Conservation (phyloP, 2,329 filamentous ascomycete species). For the Cercospora berteroae region DNA sequence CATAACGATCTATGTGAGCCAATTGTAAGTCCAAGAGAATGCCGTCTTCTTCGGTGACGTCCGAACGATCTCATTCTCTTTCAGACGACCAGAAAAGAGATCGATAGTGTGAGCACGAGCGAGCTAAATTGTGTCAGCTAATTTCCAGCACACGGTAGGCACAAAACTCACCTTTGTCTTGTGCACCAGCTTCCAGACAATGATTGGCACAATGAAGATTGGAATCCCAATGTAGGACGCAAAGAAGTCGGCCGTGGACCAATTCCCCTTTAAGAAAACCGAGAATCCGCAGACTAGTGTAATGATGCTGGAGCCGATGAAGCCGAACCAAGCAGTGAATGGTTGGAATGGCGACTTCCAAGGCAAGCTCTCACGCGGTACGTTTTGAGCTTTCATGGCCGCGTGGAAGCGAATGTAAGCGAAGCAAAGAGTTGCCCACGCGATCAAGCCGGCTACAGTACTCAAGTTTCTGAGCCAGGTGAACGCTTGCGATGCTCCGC, state of each 20-base stretch:
- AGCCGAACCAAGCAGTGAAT: constrained; percentile 24
- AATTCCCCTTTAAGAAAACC: constrained; percentile 32
- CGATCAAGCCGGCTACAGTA: constrained; percentile 28
- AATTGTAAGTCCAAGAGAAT: constrained; percentile 6
- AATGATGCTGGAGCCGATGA: constrained; percentile 26
- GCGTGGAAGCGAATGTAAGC: constrained; percentile 49
- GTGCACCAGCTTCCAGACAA: constrained; percentile 6
- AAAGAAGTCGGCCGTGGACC: constrained; percentile 38
- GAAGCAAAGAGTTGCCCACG: constrained; percentile 37
- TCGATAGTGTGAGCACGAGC: not conserved
- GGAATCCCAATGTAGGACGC: constrained; percentile 46
- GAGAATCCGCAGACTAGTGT: constrained; percentile 33
- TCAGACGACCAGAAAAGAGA: not conserved
- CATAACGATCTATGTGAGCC: not conserved
- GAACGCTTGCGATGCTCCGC: constrained; percentile 27
- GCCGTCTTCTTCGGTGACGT: not conserved
- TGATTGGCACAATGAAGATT: constrained; percentile 33
- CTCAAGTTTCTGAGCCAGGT: constrained; percentile 28
- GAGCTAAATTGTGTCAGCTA: not conserved
- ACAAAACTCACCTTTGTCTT: not conserved
- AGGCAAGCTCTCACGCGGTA: constrained; percentile 38
- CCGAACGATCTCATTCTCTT: not conserved
- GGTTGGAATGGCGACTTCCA: constrained; percentile 20
- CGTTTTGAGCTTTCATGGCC: constrained; percentile 43
- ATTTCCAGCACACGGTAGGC: not conserved